These are phyloP conservation scores for Diaporthe sp. DNA, from an alignment of 2,329 filamentous ascomycete genomes.

Conservation along the genomic window DNA sequence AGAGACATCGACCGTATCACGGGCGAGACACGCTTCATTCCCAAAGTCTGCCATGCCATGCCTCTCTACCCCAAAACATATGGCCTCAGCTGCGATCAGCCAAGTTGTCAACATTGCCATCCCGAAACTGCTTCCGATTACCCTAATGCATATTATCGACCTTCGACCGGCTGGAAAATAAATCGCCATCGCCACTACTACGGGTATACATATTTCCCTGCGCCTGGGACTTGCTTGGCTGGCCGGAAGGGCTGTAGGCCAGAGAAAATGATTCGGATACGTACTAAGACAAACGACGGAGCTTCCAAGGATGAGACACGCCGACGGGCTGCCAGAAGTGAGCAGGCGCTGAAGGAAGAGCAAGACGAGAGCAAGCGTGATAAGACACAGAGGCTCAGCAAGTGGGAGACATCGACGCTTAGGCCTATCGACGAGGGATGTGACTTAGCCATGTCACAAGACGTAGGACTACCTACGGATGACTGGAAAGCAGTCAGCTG, in stretches of 20 bases:
- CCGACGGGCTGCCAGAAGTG: neutral
- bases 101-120: neutral
- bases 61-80: constrained; percentile 14
- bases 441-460: neutral
- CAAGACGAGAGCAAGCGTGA: neutral
- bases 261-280: constrained; percentile 9
- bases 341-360: neutral
- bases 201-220: neutral
- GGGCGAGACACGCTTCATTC: neutral
- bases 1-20: rapidly evolving
- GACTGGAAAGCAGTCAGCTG: neutral
- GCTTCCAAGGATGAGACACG: neutral
- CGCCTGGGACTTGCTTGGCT: neutral
- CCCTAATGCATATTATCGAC: neutral
- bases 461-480: neutral
- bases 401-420: constrained; percentile 9
- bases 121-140: neutral
- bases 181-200: neutral
- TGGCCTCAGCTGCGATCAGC: neutral
- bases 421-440: neutral
- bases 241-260: neutral
- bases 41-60: constrained; percentile 8
- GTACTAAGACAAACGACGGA: neutral
- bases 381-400: neutral
- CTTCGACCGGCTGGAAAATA: rapidly evolving